Base-by-base conservation (phyloP, 306 rosid species). In the Gillenia trifoliata region DNA sequence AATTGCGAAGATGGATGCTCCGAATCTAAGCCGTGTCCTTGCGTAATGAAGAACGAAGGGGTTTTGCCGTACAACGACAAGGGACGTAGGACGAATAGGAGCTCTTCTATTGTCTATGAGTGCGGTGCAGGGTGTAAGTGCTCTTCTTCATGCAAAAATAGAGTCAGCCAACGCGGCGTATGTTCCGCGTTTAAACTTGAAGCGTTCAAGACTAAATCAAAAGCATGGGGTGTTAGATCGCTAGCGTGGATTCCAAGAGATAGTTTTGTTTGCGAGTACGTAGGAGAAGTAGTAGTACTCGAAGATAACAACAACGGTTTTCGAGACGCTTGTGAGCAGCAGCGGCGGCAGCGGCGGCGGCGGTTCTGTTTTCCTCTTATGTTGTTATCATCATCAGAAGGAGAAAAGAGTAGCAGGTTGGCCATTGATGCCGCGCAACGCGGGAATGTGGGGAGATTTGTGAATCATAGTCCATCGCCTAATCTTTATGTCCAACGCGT, bases 141-240 rank as follows among this genome's bases (percentile, higher is more conserved):
- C 64, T 61, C 76, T 56, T 29, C 81, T 2, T 54, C 83, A 56
- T 86, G 89, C 73, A 47, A 7, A 41, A 86, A 75, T 36, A 73
- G 75, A 43, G 81, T 75, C 6, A 75, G 74, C 63, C 85, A 80
- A 36, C 22, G 8, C 19, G 81, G 41, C 8, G 41, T 9, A 82
- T 3, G 31, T 79, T 34, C 70, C 20, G 5, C 41, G 41, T 76
- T 86, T 41, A 78, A 79, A 5, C 77, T 84, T 0, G 88, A 84
- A 59, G 81, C 84, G 25, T 84, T 79, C 73, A 70, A 15, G 49
- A 73, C 84, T 1, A 22, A 63, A 54, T 25, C 4, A 3, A 77
- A 56, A 38, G 82, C 82, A 22, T 86, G 90, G 90, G 88, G 81
- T 75, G 90, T 86, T 62, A 64, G 86, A 60, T 73, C 90, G 0